These are phyloP conservation scores for Termitomyces sp. DNA, from an alignment of 768 basidiomycete species.

Conservation along the genomic window DNA sequence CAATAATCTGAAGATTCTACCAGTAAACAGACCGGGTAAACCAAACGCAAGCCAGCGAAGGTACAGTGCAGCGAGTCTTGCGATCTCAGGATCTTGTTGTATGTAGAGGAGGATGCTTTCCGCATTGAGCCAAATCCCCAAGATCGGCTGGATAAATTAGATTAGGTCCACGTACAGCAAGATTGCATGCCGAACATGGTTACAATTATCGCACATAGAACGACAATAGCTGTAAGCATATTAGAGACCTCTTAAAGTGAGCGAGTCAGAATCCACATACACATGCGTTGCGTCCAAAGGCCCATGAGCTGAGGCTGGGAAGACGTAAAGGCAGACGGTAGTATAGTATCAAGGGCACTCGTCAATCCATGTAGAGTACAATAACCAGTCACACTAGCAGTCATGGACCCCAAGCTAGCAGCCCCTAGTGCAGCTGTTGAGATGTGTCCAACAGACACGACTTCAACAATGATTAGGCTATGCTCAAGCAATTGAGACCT, in stretches of 20 bases:
- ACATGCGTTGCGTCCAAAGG: constrained; percentile 86
- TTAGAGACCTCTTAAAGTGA: not conserved
- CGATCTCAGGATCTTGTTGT: constrained; percentile 79
- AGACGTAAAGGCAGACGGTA: constrained; percentile 94
- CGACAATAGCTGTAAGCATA: constrained; percentile 47
- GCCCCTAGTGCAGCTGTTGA: constrained; percentile 87
- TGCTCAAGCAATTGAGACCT: constrained; percentile 82
- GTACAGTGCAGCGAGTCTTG: constrained; percentile 67
- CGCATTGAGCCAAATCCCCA: constrained; percentile 73
- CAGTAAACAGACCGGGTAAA: constrained; percentile 47
- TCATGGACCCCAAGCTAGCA: constrained; percentile 68
- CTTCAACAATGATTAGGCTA: constrained; percentile 76
- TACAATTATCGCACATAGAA: constrained; percentile 51
- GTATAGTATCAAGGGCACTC: constrained; percentile 85
- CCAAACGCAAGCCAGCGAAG: constrained; percentile 70
- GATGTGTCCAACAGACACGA: constrained; percentile 87
- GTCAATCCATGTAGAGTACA: constrained; percentile 76
- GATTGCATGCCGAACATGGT: constrained; percentile 15
- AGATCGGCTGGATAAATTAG: constrained; percentile 42
- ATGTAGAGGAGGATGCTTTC: constrained; percentile 71
- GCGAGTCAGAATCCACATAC: constrained; percentile 31
- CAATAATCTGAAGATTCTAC: not conserved
- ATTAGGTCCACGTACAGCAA: constrained; percentile 14
- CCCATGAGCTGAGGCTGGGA: constrained; percentile 79
- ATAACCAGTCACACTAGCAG: constrained; percentile 64